phyloP scores from a whole-genome alignment of 108 stramenopile genomes.

The Nitzschia putrida region DNA sequence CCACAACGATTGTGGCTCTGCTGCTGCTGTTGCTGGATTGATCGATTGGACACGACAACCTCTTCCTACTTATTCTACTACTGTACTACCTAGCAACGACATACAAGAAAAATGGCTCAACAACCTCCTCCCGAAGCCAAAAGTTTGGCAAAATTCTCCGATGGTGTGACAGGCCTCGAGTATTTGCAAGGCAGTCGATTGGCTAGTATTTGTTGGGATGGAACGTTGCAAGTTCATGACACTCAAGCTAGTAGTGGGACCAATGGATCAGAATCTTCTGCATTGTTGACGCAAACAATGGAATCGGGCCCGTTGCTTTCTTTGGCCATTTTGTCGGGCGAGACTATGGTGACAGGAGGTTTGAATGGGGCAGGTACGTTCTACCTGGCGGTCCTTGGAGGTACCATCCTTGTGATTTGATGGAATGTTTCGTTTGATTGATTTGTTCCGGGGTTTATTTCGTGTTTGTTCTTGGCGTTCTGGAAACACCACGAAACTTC shows the following conservation, averaged over 20 bases:
- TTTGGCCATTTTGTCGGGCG: slow-evolving; percentile 39
- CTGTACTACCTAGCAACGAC: too few relatives aligned
- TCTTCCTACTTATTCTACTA: too few relatives aligned
- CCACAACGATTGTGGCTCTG: too few relatives aligned
- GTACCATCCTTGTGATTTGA: slow-evolving; percentile 4
- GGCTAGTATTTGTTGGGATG: slow-evolving; percentile 81
- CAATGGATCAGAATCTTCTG: neutral
- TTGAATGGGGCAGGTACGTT: slow-evolving; percentile 55
- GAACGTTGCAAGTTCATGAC: slow-evolving; percentile 68
- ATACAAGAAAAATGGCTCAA: neutral
- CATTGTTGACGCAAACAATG: slow-evolving; percentile 49
- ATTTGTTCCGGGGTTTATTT: neutral
- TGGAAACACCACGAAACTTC: too few relatives aligned
- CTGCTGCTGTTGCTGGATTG: too few relatives aligned
- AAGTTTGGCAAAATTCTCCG: slow-evolving; percentile 66
- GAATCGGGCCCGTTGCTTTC: slow-evolving; percentile 73
- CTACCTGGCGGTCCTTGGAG: slow-evolving; percentile 12
- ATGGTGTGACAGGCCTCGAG: slow-evolving; percentile 74
- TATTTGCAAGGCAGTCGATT: slow-evolving; percentile 39
- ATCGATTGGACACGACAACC: too few relatives aligned
- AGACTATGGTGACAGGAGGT: slow-evolving; percentile 58
- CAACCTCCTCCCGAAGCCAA: slow-evolving; percentile 57
- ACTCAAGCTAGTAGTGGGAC: slow-evolving; percentile 14
- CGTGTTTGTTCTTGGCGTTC: too few relatives aligned
- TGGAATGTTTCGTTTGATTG: neutral